Evolutionary conservation across 805 yeast genomes (phyloP).

Genomic region (Debaryomyces maramus): DNA sequence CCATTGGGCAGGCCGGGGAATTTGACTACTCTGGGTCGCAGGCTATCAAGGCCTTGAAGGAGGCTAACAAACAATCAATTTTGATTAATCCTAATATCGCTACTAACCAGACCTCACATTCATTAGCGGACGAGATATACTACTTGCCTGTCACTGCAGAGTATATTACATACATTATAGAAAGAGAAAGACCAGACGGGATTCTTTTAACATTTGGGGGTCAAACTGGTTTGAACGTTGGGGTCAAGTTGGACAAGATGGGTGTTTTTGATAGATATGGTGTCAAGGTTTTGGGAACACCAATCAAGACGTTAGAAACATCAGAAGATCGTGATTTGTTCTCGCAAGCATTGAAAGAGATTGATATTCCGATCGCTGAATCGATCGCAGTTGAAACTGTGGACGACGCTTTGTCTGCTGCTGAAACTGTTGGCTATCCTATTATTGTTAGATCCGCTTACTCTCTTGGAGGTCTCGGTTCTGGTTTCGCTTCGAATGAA

Average conservation of each 20-base stretch:
- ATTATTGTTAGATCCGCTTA: slow-evolving; percentile 96
- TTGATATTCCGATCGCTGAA: slow-evolving; percentile 94
- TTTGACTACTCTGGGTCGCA: slow-evolving; percentile 97
- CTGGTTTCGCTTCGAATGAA: slow-evolving; percentile 89
- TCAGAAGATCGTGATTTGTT: slow-evolving; percentile 97
- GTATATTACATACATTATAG: slow-evolving; percentile 91
- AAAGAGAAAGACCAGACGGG: slow-evolving; percentile 95
- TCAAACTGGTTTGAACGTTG: slow-evolving; percentile 95
- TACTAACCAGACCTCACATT: slow-evolving; percentile 93
- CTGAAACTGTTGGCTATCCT: slow-evolving; percentile 85
- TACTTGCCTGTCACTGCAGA: slow-evolving; percentile 96
- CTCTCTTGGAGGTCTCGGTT: slow-evolving; percentile 96
- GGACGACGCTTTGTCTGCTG: slow-evolving; percentile 92
- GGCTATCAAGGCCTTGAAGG: slow-evolving; percentile 93
- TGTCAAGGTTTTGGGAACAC: slow-evolving; percentile 96
- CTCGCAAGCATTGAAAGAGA: slow-evolving; percentile 92
- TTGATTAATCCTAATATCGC: slow-evolving; percentile 95
- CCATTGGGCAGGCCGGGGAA: slow-evolving; percentile 98
- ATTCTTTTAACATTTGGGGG: slow-evolving; percentile 97
- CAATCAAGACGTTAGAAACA: slow-evolving; percentile 91
- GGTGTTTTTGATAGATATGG: slow-evolving; percentile 89
- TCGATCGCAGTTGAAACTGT: slow-evolving; percentile 93
- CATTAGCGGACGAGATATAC: slow-evolving; percentile 92
- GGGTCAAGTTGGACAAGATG: slow-evolving; percentile 91
- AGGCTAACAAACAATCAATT: slow-evolving; percentile 81